These are phyloP conservation scores for Neonectria sp. DNA, from an alignment of 2,329 filamentous ascomycete species.

Conservation along the genomic window DNA sequence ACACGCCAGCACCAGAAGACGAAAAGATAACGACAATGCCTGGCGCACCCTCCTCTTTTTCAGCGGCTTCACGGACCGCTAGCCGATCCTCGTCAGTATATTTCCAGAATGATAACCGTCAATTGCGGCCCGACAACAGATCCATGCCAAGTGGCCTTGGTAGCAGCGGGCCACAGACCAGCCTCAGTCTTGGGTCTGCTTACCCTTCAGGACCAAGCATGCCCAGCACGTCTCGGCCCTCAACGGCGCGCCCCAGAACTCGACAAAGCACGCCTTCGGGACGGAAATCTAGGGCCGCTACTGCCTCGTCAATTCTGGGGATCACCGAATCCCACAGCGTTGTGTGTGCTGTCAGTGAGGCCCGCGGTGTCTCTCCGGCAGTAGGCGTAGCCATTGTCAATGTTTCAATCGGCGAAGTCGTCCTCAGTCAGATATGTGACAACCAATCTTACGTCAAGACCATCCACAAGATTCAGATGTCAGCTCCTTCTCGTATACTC, in stretches of 20 bases:
- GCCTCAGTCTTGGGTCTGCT: constrained; percentile 10
- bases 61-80: constrained; percentile 21
- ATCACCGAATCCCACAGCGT: constrained; percentile 75
- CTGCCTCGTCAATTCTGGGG: constrained; percentile 58
- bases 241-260: constrained; percentile 41
- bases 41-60: constrained; percentile 1
- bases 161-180: constrained; percentile 19
- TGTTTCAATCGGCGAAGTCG: constrained; percentile 84
- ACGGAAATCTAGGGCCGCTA: constrained; percentile 60
- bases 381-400: constrained; percentile 93
- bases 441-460: constrained; percentile 93
- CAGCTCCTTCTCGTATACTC: constrained; percentile 84
- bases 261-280: constrained; percentile 60
- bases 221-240: constrained; percentile 36
- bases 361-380: constrained; percentile 86
- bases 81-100: constrained; percentile 43
- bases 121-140: background rate
- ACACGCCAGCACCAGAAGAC: background rate
- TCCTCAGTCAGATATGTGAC: constrained; percentile 92
- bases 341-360: constrained; percentile 91
- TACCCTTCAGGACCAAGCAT: constrained; percentile 38
- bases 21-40: constrained; percentile 20
- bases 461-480: constrained; percentile 87
- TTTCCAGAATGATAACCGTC: constrained; percentile 36
- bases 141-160: constrained; percentile 14